phyloP scores from a whole-genome alignment of 2,329 filamentous ascomycete species.

The Alternaria ethzedia region DNA sequence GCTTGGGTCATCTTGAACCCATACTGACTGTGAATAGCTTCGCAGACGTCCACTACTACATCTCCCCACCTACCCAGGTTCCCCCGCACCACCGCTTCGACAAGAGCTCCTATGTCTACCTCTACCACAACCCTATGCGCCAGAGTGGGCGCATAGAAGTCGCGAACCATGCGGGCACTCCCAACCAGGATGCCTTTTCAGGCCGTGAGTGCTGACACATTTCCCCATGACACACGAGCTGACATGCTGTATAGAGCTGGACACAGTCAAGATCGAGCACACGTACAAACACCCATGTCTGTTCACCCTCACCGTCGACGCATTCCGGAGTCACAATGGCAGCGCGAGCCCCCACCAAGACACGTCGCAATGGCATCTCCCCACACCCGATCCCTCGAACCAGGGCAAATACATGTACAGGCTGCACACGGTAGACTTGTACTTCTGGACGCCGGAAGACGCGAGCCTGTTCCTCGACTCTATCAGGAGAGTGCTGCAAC shows the following conservation, averaged over 20 bases:
- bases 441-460: slow-evolving; percentile 79
- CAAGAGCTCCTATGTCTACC: slow-evolving; percentile 79
- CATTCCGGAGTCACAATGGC: slow-evolving; percentile 38
- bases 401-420: slow-evolving; percentile 81
- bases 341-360: slow-evolving; percentile 56
- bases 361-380: slow-evolving; percentile 72
- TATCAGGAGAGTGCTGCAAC: slow-evolving; percentile 70
- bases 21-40: slow-evolving; percentile 60
- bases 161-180: slow-evolving; percentile 75
- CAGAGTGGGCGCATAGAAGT: slow-evolving; percentile 75
- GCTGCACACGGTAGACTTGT: slow-evolving; percentile 76
- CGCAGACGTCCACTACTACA: slow-evolving; percentile 80
- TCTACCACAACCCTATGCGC: slow-evolving; percentile 75
- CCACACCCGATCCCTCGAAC: slow-evolving; percentile 73
- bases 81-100: slow-evolving; percentile 83
- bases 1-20: not conserved
- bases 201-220: slow-evolving; percentile 65
- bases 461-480: slow-evolving; percentile 73
- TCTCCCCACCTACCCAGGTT: slow-evolving; percentile 68
- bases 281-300: slow-evolving; percentile 76
- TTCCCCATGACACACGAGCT: slow-evolving; percentile 13
- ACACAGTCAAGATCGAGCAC: slow-evolving; percentile 69
- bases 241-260: slow-evolving; percentile 61
- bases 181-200: slow-evolving; percentile 80
- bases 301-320: slow-evolving; percentile 70